These are phyloP conservation scores for Excoecaria agallocha DNA, from an alignment of 345 rosid species.

Conservation along the genomic window DNA sequence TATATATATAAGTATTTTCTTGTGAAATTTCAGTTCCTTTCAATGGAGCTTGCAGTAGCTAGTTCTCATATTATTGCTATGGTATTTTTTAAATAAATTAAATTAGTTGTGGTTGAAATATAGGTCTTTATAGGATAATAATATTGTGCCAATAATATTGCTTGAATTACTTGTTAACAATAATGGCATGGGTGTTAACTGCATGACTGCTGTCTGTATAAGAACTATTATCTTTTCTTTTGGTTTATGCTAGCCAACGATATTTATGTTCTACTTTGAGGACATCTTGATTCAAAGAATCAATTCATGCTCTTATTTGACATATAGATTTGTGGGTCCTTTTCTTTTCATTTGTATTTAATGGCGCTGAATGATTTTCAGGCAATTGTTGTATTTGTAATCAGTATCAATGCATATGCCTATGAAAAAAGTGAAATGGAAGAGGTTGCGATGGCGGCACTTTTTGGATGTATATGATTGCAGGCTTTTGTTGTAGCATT, in stretches of 20 bases:
- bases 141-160: too few species aligned
- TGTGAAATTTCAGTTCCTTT: too few species aligned
- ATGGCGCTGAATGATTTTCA: slow-evolving; percentile 35
- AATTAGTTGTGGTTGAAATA: too few species aligned
- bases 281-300: not conserved
- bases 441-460: slow-evolving; percentile 92
- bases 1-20: too few species aligned
- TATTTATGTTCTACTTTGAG: not conserved
- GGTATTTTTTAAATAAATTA: too few species aligned
- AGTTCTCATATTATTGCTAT: too few species aligned
- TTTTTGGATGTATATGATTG: slow-evolving; percentile 96
- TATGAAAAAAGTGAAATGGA: slow-evolving; percentile 95
- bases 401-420: slow-evolving; percentile 81
- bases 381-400: slow-evolving; percentile 86
- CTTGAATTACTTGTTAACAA: too few species aligned
- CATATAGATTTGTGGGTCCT: not conserved
- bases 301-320: not conserved
- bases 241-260: not conserved
- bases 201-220: not conserved
- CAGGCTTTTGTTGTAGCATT: slow-evolving; percentile 91
- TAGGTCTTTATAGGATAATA: too few species aligned
- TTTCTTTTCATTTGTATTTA: not conserved
- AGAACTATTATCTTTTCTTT: not conserved
- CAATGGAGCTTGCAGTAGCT: too few species aligned
- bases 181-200: slow-evolving; percentile 16